Conservation (phyloP, 2,329 filamentous ascomycete species). For the Scedosporium apiospermum region DNA sequence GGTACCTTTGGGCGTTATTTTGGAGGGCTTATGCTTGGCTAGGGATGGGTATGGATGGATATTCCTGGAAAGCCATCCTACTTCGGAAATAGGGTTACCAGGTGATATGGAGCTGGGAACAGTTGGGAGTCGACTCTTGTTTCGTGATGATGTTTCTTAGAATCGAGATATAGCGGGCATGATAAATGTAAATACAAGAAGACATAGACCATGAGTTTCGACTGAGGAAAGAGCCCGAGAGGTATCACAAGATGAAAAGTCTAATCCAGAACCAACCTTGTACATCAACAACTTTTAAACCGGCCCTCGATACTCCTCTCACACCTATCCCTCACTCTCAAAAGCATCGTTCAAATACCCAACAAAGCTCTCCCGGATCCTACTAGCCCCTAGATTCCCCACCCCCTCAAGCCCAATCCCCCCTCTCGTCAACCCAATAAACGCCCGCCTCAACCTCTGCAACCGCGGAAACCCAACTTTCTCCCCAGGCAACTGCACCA, state of each 20-base stretch:
- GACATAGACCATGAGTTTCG: no score
- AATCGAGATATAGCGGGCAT: no score
- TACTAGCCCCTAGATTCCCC: conserved; percentile 41
- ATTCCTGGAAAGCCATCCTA: background rate
- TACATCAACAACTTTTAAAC: background rate
- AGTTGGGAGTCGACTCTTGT: background rate
- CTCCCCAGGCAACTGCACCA: conserved; percentile 56
- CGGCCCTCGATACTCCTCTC: background rate
- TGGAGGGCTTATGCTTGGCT: background rate
- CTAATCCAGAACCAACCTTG: background rate
- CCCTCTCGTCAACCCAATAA: conserved; percentile 64
- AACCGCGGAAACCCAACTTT: conserved; percentile 64
- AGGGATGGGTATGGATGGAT: background rate
- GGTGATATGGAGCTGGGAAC: background rate
- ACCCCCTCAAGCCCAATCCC: conserved; percentile 51
- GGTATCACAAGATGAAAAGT: background rate
- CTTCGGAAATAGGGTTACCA: background rate
- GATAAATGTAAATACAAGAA: no score
- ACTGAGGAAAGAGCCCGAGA: background rate
- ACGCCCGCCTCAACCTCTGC: conserved; percentile 68
- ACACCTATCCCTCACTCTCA: conserved; percentile 41
- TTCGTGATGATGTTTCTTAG: background rate
- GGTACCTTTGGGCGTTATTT: background rate
- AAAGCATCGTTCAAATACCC: conserved; percentile 58
- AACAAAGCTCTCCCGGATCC: conserved; percentile 55